Conservation (phyloP, 2,329 filamentous ascomycete species). For the Xylariales sp. region DNA sequence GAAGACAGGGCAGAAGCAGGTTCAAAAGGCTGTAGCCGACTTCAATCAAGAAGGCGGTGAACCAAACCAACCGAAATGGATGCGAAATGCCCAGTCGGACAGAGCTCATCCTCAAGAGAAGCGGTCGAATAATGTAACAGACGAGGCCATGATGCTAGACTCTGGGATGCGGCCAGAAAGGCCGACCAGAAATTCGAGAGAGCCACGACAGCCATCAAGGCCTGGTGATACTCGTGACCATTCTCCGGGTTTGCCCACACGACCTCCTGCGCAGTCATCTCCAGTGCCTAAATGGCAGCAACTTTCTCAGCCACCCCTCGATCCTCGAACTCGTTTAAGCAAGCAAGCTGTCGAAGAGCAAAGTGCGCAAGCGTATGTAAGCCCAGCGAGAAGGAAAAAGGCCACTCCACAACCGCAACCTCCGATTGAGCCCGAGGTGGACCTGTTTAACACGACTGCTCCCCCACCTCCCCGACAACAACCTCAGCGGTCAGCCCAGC, state of each 20-base stretch:
- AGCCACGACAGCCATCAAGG: slow-evolving; percentile 15
- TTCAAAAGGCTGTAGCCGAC: slow-evolving; percentile 88
- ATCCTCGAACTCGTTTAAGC: slow-evolving; percentile 59
- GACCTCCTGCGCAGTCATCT: slow-evolving; percentile 36
- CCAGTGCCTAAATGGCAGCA: slow-evolving; percentile 59
- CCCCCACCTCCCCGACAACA: slow-evolving; percentile 21
- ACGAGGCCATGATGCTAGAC: slow-evolving; percentile 79
- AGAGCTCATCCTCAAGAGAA: slow-evolving; percentile 30
- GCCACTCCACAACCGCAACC: slow-evolving; percentile 46
- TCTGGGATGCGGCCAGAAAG: slow-evolving; percentile 53
- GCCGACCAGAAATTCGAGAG: slow-evolving; percentile 23
- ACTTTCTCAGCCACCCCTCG: slow-evolving; percentile 34
- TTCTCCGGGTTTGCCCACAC: slow-evolving; percentile 42
- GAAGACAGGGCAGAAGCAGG: slow-evolving; percentile 90
- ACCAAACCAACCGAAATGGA: slow-evolving; percentile 86
- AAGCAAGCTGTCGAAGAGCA: slow-evolving; percentile 75
- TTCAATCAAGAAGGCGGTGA: slow-evolving; percentile 70
- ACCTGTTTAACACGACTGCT: slow-evolving; percentile 53
- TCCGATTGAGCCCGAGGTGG: slow-evolving; percentile 44
- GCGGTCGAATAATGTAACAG: slow-evolving; percentile 44
- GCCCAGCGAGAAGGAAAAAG: slow-evolving; percentile 76
- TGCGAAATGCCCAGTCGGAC: slow-evolving; percentile 66
- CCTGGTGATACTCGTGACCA: slow-evolving; percentile 36
- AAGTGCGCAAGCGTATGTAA: slow-evolving; percentile 78
- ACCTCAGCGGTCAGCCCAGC: slow-evolving; percentile 22